Conservation (phyloP, 2,329 filamentous ascomycete species). For the Epichloe baconii region DNA sequence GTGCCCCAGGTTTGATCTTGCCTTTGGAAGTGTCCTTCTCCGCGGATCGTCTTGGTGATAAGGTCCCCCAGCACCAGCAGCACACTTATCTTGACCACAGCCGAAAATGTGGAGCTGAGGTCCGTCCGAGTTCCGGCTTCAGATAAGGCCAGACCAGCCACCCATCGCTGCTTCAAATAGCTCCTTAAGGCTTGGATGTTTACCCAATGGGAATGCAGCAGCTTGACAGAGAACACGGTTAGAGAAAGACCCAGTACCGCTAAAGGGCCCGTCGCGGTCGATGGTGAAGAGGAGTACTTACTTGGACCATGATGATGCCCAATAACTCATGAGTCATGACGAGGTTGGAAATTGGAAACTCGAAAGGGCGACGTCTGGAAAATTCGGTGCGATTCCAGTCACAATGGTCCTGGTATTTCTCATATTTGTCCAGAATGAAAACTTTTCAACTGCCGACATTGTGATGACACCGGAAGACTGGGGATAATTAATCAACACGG, state of each 20-base stretch:
- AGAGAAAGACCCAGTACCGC: neutral
- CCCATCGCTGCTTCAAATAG: neutral
- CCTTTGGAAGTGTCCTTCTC: conserved; percentile 1
- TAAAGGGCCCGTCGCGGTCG: neutral
- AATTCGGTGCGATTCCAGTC: too few relatives aligned
- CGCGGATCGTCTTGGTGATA: conserved; percentile 3
- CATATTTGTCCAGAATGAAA: too few relatives aligned
- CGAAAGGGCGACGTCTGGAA: too few relatives aligned
- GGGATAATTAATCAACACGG: neutral
- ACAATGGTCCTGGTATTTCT: too few relatives aligned
- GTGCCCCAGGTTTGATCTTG: neutral
- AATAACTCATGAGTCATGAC: too few relatives aligned
- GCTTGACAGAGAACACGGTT: neutral
- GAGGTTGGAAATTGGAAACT: too few relatives aligned
- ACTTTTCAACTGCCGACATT: too few relatives aligned
- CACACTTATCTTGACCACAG: neutral
- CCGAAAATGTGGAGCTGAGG: neutral
- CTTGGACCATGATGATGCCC: too few relatives aligned
- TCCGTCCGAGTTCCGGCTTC: neutral
- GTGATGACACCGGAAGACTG: too few relatives aligned
- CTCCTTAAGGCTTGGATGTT: neutral
- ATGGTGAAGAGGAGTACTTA: too few relatives aligned
- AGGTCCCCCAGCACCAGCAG: neutral
- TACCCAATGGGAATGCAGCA: neutral
- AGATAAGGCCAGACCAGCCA: conserved; percentile 5